Percentiles rank a stretch among this genome's conserved stretches.
phyloP scores from a whole-genome alignment of 2,329 filamentous ascomycete genomes.

The Fusarium pilosicola region DNA sequence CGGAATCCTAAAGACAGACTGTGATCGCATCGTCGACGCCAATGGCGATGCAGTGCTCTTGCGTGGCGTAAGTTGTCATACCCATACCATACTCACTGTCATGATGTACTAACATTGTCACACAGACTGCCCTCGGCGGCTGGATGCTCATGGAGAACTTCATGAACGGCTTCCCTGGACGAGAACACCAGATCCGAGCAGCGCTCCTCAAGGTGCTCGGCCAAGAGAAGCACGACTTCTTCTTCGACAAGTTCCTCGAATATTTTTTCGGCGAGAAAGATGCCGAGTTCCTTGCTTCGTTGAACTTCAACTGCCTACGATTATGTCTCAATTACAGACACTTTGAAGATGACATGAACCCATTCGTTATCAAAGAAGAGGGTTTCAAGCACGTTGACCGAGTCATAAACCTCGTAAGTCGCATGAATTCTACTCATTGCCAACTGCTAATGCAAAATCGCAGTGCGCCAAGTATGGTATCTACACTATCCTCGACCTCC shows the following conservation, averaged over 20 bases:
- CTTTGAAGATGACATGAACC: conserved; percentile 64
- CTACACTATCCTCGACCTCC: conserved; percentile 58
- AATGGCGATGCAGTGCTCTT: conserved; percentile 58
- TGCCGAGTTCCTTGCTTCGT: conserved; percentile 64
- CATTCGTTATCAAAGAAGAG: conserved; percentile 56
- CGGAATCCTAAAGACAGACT: conserved; percentile 41
- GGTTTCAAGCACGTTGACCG: conserved; percentile 63
- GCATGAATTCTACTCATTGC: fast-evolving
- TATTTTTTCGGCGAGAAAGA: conserved; percentile 69
- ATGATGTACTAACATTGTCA: not conserved
- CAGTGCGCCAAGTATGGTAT: conserved; percentile 53
- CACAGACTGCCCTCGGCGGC: conserved; percentile 42
- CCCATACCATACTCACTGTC: fast-evolving
- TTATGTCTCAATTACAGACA: conserved; percentile 69
- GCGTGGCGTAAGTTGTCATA: conserved; percentile 35
- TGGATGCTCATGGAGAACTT: conserved; percentile 66
- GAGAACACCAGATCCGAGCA: conserved; percentile 64
- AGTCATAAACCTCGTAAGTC: conserved; percentile 53
- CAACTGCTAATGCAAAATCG: not conserved
- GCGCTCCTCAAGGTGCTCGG: conserved; percentile 65
- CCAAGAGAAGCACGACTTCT: conserved; percentile 66
- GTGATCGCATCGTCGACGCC: conserved; percentile 53
- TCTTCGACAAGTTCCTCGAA: conserved; percentile 66
- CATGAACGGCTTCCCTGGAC: conserved; percentile 68
- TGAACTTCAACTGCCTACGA: conserved; percentile 66